Base-by-base conservation (phyloP, 2,329 filamentous ascomycete genomes). In the Alternaria viburni region DNA sequence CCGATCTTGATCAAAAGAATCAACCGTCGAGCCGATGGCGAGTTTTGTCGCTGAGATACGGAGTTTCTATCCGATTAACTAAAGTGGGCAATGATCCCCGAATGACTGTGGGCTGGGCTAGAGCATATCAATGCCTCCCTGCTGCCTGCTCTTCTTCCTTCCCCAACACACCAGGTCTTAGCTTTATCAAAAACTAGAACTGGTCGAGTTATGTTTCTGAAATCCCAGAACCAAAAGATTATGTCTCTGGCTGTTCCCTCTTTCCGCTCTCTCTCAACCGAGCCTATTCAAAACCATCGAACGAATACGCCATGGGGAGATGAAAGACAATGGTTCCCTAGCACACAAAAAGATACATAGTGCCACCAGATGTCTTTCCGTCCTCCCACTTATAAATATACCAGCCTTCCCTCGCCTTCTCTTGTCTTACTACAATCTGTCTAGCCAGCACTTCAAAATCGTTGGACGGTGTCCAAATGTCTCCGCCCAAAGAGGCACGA, bases 271-370 rank as follows among this genome's bases (percentile, higher is more conserved):
- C 36, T 17, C 5, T 17, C 8, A 41, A 5, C 0, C 15, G 36
- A 10, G 36, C 36, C 0, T 17, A 3, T 5, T 10, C 8, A 41
- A 41, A 17, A 41, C 1, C 15, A 41, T 9, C 7, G 1, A 36
- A 8, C 1, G 15, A 9, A 15, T 15, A 0, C 32, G 0, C 1
- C 6, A 36, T 41, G 32, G 32, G 32, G 3, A 41, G 32, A 9
- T 0, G 2, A 10, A 3, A n/a, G 32, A 41, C 30, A n/a, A 41
- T 0, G 0, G 0, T 41, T 41, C 0, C 32, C 8, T 41, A n/a
- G 15, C 32, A 10, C 32, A 41, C 32, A 3, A 41, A n/a, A 41
- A 36, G 12, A 32, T 6, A 32, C 28, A 32, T 7, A 12, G 12
- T 32, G 28, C 12, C 28, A 32, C 28, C 28, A 6, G 28, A 32